Percentiles rank a stretch among this genome's conserved stretches.
phyloP scores from a whole-genome alignment of 805 yeast genomes.

The Ogataea philodendri region DNA sequence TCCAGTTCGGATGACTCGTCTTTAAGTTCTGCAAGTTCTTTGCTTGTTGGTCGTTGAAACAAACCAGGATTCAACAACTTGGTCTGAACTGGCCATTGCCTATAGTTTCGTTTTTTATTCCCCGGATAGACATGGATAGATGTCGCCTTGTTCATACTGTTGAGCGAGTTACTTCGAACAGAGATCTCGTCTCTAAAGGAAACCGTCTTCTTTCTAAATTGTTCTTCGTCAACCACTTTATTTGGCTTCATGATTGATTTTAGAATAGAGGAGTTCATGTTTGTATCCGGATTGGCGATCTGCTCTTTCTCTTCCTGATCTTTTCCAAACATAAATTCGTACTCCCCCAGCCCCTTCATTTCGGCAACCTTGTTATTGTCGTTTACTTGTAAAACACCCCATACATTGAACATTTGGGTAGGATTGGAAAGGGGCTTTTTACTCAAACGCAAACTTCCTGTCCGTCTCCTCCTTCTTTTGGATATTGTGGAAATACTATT shows the following conservation, averaged over 20 bases:
- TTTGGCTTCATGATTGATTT: constrained; percentile 23
- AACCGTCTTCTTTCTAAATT: constrained; percentile 18
- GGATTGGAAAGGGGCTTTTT: constrained; percentile 7
- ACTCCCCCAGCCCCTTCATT: too few relatives aligned
- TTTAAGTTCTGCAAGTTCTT: constrained; percentile 1
- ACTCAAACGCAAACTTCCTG: constrained; percentile 19
- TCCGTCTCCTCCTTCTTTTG: constrained; percentile 16
- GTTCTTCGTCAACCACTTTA: constrained; percentile 12
- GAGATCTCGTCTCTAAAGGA: constrained; percentile 22
- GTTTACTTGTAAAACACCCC: constrained; percentile 15
- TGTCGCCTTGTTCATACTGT: constrained; percentile 5
- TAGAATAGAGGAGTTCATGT: constrained; percentile 11
- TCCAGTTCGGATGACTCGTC: constrained; percentile 12
- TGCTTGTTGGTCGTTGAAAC: constrained; percentile 7
- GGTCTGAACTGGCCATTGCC: constrained; percentile 8
- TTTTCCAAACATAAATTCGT: constrained; percentile 9
- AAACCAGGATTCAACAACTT: constrained; percentile 10
- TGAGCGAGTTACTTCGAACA: constrained; percentile 12
- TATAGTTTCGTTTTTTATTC: constrained; percentile 4
- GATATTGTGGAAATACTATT: constrained; percentile 18
- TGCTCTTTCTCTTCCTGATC: not conserved
- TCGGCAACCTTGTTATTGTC: too few relatives aligned
- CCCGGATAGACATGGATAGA: constrained; percentile 7
- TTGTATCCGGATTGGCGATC: not conserved
- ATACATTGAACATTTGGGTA: constrained; percentile 12